Conservation (phyloP, 148 eudicot species). For the Rheum nobile region DNA sequence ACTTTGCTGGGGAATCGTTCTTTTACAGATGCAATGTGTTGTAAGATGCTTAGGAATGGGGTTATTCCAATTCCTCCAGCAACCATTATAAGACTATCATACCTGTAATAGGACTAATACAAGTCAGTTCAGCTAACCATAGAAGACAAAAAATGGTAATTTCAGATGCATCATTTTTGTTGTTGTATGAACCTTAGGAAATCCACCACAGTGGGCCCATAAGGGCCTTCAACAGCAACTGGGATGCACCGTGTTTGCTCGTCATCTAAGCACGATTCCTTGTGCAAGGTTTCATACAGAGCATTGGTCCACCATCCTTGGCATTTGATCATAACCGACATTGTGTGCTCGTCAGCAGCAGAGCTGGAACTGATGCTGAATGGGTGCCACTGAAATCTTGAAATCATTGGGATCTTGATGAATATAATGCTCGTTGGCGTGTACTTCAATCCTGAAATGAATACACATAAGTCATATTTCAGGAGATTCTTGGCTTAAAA, state of each 20-base stretch:
- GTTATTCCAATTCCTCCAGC: conserved; percentile 91
- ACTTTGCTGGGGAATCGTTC: conserved; percentile 23
- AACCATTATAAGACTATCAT: conserved; percentile 49
- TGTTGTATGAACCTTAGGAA: conserved; percentile 35
- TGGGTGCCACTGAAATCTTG: conserved; percentile 79
- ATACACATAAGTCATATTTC: not conserved
- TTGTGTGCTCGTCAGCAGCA: conserved; percentile 31
- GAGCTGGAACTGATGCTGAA: conserved; percentile 73
- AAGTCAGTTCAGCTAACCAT: not conserved
- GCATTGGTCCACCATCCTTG: conserved; percentile 75
- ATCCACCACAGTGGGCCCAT: conserved; percentile 64
- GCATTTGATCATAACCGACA: conserved; percentile 64
- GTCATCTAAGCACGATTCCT: conserved; percentile 15
- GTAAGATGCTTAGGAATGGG: conserved; percentile 76
- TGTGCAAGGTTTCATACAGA: conserved; percentile 30
- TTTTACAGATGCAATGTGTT: conserved; percentile 28
- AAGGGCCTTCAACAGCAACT: conserved; percentile 71
- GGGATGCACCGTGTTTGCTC: conserved; percentile 31
- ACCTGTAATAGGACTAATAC: conserved; percentile 26
- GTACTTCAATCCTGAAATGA: conserved; percentile 49
- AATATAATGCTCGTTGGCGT: conserved; percentile 68
- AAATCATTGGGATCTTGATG: conserved; percentile 65
- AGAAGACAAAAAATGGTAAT: too few relatives aligned
- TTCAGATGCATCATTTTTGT: not conserved
- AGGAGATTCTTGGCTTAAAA: not conserved